A percentile compares a stretch with the other conserved stretches of the same genome.
phyloP scores from a whole-genome alignment of 2,329 filamentous ascomycete genomes.

The Trichoderma lentiforme region DNA sequence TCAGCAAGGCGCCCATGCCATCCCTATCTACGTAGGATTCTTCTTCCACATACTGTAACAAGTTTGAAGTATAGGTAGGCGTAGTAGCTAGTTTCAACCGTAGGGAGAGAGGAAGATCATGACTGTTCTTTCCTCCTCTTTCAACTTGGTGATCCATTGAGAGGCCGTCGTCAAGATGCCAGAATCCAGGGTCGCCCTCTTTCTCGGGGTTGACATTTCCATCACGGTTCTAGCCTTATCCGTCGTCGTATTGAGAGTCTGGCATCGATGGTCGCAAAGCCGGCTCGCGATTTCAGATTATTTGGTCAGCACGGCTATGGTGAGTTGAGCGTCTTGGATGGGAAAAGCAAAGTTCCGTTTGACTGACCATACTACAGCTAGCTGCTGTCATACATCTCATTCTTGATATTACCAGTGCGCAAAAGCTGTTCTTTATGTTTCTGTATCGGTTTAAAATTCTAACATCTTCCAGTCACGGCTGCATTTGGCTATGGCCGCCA shows the following conservation, averaged over 20 bases:
- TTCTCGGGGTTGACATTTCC: not conserved
- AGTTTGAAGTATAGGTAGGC: not conserved
- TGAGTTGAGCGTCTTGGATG: not conserved
- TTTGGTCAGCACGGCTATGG: not conserved
- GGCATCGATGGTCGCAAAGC: not conserved
- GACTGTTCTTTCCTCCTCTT: not conserved
- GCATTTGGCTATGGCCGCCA: not conserved
- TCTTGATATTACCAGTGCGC: not conserved
- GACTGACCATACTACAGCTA: not conserved
- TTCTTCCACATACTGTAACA: not conserved
- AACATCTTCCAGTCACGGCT: not conserved
- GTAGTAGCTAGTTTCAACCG: not conserved
- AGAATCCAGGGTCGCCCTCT: not conserved
- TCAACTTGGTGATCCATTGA: not conserved
- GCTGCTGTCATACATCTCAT: not conserved
- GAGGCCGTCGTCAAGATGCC: not conserved
- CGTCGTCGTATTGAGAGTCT: not conserved
- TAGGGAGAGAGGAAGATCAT: not conserved
- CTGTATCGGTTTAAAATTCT: not conserved
- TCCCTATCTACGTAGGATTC: not conserved
- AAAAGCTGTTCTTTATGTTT: not conserved
- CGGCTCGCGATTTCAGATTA: not conserved
- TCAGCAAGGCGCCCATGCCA: not conserved
- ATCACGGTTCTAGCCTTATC: not conserved
- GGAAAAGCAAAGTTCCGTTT: not conserved